These are phyloP conservation scores for Vigna hirtella DNA, from an alignment of 306 rosid species.

Conservation along the genomic window DNA sequence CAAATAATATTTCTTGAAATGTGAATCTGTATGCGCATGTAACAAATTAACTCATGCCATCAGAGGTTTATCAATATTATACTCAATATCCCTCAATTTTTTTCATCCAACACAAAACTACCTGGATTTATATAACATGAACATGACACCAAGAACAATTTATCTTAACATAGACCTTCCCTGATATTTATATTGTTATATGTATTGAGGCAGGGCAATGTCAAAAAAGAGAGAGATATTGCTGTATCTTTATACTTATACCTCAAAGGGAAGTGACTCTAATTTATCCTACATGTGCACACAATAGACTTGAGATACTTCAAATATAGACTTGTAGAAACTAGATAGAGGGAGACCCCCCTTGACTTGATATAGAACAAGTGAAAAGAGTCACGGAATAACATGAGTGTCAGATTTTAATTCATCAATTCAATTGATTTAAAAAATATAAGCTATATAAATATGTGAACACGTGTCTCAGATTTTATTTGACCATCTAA, in stretches of 20 bases:
- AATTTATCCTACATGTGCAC: not conserved
- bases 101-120: not conserved
- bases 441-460: too few species aligned
- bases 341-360: not conserved
- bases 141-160: not conserved
- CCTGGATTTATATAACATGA: not conserved
- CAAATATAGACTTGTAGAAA: not conserved
- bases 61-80: not conserved
- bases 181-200: not conserved
- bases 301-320: not conserved
- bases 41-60: not conserved
- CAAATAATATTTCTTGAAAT: not conserved
- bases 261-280: not conserved
- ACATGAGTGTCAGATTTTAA: not conserved
- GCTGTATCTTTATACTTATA: not conserved
- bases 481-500: too few species aligned
- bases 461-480: too few species aligned
- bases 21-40: not conserved
- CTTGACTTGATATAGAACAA: not conserved
- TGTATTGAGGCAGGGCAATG: not conserved
- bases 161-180: not conserved
- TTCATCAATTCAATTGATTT: not conserved
- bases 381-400: not conserved
- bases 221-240: not conserved
- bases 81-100: not conserved